Evolutionary conservation across 1,139 yeast genomes (phyloP).

Genomic region (Hansenula lynferdii): DNA sequence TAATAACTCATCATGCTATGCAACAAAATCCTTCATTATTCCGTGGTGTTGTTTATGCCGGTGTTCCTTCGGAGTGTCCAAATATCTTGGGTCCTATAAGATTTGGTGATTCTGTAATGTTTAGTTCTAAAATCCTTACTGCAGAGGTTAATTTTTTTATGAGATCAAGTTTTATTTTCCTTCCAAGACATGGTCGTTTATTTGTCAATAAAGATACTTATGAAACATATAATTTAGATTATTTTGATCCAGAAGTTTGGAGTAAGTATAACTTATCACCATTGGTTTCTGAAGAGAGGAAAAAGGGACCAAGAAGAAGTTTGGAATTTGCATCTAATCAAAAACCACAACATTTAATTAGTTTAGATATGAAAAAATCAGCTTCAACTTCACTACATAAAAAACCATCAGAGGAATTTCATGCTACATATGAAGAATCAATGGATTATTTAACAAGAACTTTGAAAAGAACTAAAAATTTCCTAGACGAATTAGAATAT

Average conservation of each 20-base stretch:
- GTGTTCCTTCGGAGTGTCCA: conserved; percentile 80
- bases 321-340: conserved; percentile 1
- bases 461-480: conserved; percentile 53
- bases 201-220: conserved; percentile 58
- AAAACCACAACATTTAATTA: neutral
- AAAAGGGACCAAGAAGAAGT: conserved; percentile 5
- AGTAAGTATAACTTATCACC: conserved; percentile 72
- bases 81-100: conserved; percentile 83
- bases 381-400: neutral
- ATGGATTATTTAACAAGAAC: conserved; percentile 61
- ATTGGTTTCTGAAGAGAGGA: conserved; percentile 49
- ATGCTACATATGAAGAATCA: conserved; percentile 51
- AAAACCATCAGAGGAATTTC: conserved; percentile 13
- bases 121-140: conserved; percentile 70
- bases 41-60: conserved; percentile 74
- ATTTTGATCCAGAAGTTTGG: conserved; percentile 80
- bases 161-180: conserved; percentile 76
- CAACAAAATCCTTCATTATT: conserved; percentile 62
- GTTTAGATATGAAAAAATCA: conserved; percentile 13
- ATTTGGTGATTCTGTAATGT: conserved; percentile 73
- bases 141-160: conserved; percentile 82
- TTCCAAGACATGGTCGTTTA: conserved; percentile 71
- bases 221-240: conserved; percentile 63
- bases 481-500: conserved; percentile 51
- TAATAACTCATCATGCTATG: conserved; percentile 76